Percentiles rank a stretch among this genome's conserved stretches.
Evolutionary conservation across 306 rosid genomes (phyloP).

Genomic region (Herpetospermum pedunculosum): DNA sequence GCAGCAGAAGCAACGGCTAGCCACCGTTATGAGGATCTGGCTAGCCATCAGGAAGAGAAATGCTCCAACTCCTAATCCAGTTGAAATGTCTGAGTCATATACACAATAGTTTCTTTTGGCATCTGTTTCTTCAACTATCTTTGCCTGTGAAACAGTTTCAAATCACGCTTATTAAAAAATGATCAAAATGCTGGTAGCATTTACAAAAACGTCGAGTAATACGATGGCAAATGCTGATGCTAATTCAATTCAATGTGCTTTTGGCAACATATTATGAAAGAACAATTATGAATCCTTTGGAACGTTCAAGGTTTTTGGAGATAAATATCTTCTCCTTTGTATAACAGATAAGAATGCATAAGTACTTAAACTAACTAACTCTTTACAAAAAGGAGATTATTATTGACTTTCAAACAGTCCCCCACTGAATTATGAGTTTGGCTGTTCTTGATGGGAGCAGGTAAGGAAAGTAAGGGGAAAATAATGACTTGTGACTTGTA

Average conservation of each 20-base stretch:
- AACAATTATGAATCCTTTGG: background rate
- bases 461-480: background rate
- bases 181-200: background rate
- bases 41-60: conserved; percentile 70
- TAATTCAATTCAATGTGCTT: background rate
- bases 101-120: conserved; percentile 43
- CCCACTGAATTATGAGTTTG: background rate
- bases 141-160: conserved; percentile 42
- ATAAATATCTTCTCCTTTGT: background rate
- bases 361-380: background rate
- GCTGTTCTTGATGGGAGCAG: conserved; percentile 6
- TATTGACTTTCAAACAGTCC: background rate
- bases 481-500: background rate
- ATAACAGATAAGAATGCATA: background rate
- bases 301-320: background rate
- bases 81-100: conserved; percentile 73
- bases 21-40: conserved; percentile 69
- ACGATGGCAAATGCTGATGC: background rate
- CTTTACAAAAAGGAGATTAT: background rate
- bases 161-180: no score
- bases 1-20: conserved; percentile 96
- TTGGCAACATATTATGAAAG: background rate
- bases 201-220: background rate
- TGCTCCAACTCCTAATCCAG: conserved; percentile 89
- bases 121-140: conserved; percentile 25